Base-by-base conservation (phyloP, 2,329 filamentous ascomycete genomes). In the Penicillium sp. region DNA sequence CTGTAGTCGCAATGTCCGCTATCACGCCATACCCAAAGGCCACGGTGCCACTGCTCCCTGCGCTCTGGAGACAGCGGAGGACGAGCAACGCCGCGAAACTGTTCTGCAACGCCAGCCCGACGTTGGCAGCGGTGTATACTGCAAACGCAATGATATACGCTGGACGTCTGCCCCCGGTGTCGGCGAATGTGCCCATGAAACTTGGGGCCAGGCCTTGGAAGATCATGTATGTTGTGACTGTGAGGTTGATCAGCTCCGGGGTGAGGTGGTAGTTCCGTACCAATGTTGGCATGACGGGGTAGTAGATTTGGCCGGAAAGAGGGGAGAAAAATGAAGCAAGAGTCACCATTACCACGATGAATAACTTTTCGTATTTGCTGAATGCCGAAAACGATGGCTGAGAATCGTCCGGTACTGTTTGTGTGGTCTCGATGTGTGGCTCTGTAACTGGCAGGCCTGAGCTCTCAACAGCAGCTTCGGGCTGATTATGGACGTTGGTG, bases 271-370 rank as follows among this genome's bases (percentile, higher is more conserved):
- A 62, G 54, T 65, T 62, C 6, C 53, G 29, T 7, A 64, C 62
- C 31, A 70, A 57, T 4, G 61, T 64, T 23, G 58, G 59, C 54
- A 70, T 64, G 21, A 66, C 64, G 1, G 68, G 68, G 55, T 66
- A 70, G 47, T 70, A 70, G 27, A 70, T 70, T 52, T 75, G 73
- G 6, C 73, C 70, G 1, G 72, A 72, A 0, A 79, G 64, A 2
- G 75, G 76, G 4, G 73, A 75, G 62, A 78, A 78, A 55, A 78
- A 73, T 5, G 72, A 75, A 10, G 72, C 75, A 50, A 75, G 67
- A 2, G 71, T 66, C 15, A 74, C 71, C 70, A 77, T 73, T 47
- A 67, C 58, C 29, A 76, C 66, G 13, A 77, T 75, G 57, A 74
- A 70, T 45, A 65, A 59, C 57, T 74, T 76, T 51, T 76, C 63